A percentile compares a stretch with the other conserved stretches of the same genome.
These are phyloP conservation scores for Guyanaporus albipodus DNA, from an alignment of 768 basidiomycete species.

Conservation along the genomic window DNA sequence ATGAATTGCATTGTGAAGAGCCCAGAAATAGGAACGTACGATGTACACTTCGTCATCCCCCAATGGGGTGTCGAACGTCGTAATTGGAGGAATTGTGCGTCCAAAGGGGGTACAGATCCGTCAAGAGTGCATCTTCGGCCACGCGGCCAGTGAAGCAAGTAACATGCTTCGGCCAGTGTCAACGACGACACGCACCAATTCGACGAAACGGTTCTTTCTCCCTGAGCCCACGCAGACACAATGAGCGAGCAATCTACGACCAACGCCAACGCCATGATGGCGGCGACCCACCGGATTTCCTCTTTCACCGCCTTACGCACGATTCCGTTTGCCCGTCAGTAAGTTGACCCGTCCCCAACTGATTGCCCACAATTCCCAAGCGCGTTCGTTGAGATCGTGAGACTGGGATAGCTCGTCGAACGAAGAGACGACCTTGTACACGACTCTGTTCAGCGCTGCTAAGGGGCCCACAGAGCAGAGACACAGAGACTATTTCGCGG, in stretches of 20 bases:
- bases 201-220: conserved; percentile 49
- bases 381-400: conserved; percentile 49
- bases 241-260: neutral
- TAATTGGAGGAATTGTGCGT: conserved; percentile 50
- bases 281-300: conserved; percentile 49
- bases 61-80: conserved; percentile 33
- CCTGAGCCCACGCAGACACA: conserved; percentile 34
- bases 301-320: conserved; percentile 54
- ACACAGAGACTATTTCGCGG: too few species aligned
- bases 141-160: too few species aligned
- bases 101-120: conserved; percentile 46
- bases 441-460: conserved; percentile 16
- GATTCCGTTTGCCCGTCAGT: conserved; percentile 57
- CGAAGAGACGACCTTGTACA: conserved; percentile 33
- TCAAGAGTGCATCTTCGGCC: neutral
- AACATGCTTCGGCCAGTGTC: too few species aligned
- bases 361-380: conserved; percentile 69
- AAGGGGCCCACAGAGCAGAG: too few species aligned
- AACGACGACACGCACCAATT: conserved; percentile 51
- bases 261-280: neutral
- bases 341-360: conserved; percentile 67
- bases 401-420: conserved; percentile 49
- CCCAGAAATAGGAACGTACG: conserved; percentile 28
- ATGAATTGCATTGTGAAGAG: neutral
- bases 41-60: conserved; percentile 55